Evolutionary conservation across 2,329 filamentous ascomycete genomes (phyloP), one percentile per base, ranked within the genome.

Genomic region (Proliferodiscus dingleyae): DNA sequence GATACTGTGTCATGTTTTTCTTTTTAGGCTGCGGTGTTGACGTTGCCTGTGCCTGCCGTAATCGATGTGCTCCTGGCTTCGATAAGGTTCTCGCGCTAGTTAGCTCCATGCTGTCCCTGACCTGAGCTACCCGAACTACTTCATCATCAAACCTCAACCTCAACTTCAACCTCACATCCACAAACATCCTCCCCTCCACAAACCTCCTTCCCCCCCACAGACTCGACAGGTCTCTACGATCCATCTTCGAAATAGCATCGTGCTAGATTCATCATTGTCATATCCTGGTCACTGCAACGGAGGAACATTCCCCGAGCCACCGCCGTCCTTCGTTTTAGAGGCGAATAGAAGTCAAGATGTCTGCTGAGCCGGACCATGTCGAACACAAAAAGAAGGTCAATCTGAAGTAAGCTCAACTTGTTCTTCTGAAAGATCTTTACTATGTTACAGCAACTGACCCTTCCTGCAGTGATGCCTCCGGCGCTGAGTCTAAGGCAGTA

Each of bases 401-500:
- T 70, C 68, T 91, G 69, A 78, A 80, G 87, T 91, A 79, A 66
- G 86, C 71, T 47, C 19, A 23, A 11, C 13, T 22, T 22, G 37
- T 37, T 33, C 37, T 11, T 43, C 36, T 10, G 23, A 32, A 9
- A 10, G 33, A 40, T 29, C 29, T 26, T 42, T 32, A 41, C 29
- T n/a, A 37, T 41, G 37, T 21, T 40, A 37, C 48, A 38, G 52
- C 36, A 49, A 53, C 57, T 80, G 66, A 80, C 65, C 44, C 39
- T 40, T 24, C 37, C 28, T 59, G 45, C 59, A 95, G 89, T 72
- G 89, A 96, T 71, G 75, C 87, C 66, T 95, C 90, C 51, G 90
- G 90, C 67, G 84, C 87, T 54, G 89, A 95, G 67, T 79, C 82
- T 71, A 93, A 87, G 74, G 78, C 87, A 57, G 88, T 94, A 77